A percentile compares a stretch with the other conserved stretches of the same genome.
These are phyloP conservation scores for Rosa multiflora DNA, from an alignment of 306 rosid species.

Conservation along the genomic window DNA sequence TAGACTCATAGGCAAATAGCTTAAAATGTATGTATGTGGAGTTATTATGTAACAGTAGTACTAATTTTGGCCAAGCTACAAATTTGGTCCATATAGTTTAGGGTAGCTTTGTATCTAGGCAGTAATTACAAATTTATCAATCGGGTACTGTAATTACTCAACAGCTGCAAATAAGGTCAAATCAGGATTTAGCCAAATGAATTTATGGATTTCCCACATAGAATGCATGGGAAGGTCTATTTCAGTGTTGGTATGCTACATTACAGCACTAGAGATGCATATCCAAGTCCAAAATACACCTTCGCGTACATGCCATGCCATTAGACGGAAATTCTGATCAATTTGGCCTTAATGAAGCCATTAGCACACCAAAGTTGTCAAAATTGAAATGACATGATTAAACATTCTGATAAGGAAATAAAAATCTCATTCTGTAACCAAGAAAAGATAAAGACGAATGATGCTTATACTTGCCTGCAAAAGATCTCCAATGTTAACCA, in stretches of 20 bases:
- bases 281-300: not conserved
- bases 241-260: not conserved
- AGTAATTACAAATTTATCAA: not conserved
- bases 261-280: constrained; percentile 8
- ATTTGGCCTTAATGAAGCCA: not conserved
- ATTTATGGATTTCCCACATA: too few species aligned
- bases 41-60: not conserved
- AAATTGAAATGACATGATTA: not conserved
- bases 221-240: not conserved
- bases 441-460: not conserved
- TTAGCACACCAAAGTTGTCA: not conserved
- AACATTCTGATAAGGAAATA: not conserved
- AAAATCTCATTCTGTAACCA: not conserved
- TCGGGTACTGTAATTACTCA: not conserved
- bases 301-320: not conserved
- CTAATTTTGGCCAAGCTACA: not conserved
- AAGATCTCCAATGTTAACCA: constrained; percentile 22
- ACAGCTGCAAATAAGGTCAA: not conserved
- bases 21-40: not conserved
- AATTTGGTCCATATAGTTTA: not conserved
- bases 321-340: too few species aligned
- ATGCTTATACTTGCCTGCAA: constrained; percentile 14
- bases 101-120: not conserved
- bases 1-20: not conserved
- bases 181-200: not conserved